A percentile compares a stretch with the other conserved stretches of the same genome.
Conservation (phyloP, 2,329 filamentous ascomycete species). For the Trichoderma sp. region DNA sequence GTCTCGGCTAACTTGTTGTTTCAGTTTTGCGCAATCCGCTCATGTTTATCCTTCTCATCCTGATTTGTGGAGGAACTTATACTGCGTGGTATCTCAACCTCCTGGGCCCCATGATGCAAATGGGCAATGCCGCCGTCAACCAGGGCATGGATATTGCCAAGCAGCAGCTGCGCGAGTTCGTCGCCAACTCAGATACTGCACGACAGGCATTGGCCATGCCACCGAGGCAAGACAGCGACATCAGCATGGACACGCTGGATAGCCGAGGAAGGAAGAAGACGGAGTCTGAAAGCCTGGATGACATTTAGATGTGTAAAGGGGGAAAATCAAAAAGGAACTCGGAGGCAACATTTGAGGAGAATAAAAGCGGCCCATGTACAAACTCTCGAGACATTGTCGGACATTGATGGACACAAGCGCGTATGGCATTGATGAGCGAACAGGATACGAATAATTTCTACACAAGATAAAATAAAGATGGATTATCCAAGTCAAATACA, state of each 20-base stretch:
- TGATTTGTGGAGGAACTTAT: constrained; percentile 74
- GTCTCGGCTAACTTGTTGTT: neutral
- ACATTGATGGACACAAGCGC: neutral
- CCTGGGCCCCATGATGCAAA: constrained; percentile 92
- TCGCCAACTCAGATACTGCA: constrained; percentile 82
- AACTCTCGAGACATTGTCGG: neutral
- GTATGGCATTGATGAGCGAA: constrained; percentile 19
- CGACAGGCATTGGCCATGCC: constrained; percentile 79
- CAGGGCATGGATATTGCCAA: constrained; percentile 92
- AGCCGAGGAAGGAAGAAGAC: constrained; percentile 52
- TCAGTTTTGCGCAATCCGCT: constrained; percentile 88
- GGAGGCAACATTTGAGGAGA: neutral
- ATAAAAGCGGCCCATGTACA: constrained; percentile 4
- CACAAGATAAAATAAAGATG: constrained; percentile 9
- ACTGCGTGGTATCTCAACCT: constrained; percentile 92
- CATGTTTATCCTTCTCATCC: constrained; percentile 83
- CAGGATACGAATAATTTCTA: constrained; percentile 24
- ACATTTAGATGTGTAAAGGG: constrained; percentile 42
- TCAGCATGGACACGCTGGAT: constrained; percentile 60
- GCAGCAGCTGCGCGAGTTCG: constrained; percentile 83
- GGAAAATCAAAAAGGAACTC: neutral
- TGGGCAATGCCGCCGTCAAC: constrained; percentile 81
- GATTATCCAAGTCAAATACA: neutral
- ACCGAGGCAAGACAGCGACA: constrained; percentile 44
- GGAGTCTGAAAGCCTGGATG: constrained; percentile 56